phyloP scores from a whole-genome alignment of 225 moss, liverwort and hornwort species.

The Sphagnum contortum region DNA sequence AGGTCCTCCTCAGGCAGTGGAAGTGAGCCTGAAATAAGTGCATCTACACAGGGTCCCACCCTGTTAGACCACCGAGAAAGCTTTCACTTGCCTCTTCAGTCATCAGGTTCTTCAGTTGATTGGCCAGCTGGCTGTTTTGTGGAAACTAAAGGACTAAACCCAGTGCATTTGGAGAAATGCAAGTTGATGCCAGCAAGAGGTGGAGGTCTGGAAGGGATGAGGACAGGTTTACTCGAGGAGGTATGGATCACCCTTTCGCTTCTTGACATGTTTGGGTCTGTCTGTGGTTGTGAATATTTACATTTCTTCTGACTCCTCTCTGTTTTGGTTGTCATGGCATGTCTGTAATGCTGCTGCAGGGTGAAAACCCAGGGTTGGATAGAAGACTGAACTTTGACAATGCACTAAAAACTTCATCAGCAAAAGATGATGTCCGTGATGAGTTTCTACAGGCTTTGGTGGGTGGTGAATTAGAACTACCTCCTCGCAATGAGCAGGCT shows the following conservation, averaged over 20 bases:
- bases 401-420: background rate
- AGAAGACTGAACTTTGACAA: constrained; percentile 3
- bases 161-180: too few species aligned
- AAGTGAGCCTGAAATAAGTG: constrained; percentile 3
- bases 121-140: too few species aligned
- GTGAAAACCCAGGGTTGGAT: constrained; percentile 3
- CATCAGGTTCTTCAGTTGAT: constrained; percentile 4
- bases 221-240: constrained; percentile 6
- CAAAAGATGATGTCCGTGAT: constrained; percentile 11
- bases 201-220: background rate
- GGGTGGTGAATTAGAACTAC: background rate
- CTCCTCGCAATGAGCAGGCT: background rate
- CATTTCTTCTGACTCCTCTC: background rate
- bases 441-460: constrained; percentile 12
- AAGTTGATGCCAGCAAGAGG: too few species aligned
- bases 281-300: background rate
- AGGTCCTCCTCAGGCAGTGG: constrained; percentile 3
- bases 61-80: constrained; percentile 5
- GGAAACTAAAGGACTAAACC: background rate
- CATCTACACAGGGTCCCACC: constrained; percentile 11
- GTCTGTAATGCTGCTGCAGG: constrained; percentile 1
- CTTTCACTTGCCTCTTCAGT: constrained; percentile 5
- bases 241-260: background rate
- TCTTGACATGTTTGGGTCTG: background rate
- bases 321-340: background rate